Percentiles rank a stretch among this genome's conserved stretches.
phyloP scores from a whole-genome alignment of 2,329 filamentous ascomycete genomes.

The Scleromitrula shiraiana region DNA sequence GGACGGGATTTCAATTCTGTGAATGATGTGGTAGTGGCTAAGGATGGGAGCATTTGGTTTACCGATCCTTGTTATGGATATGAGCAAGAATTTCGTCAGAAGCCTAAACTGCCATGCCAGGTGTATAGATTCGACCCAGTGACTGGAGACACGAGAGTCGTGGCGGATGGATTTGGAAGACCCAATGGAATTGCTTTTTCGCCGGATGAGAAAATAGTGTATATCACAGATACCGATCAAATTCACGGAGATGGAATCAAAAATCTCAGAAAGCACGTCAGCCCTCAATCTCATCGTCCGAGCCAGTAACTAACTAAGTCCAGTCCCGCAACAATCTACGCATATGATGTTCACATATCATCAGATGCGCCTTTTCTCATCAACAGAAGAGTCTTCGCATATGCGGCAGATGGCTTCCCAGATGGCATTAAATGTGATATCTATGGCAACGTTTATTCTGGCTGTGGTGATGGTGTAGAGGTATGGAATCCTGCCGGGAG shows the following conservation, averaged over 20 bases:
- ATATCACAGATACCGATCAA: slow-evolving; percentile 48
- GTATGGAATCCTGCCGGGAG: slow-evolving; percentile 43
- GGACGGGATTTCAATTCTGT: slow-evolving; percentile 51
- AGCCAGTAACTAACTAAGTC: not conserved
- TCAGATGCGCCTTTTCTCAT: slow-evolving; percentile 16
- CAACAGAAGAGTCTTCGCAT: slow-evolving; percentile 43
- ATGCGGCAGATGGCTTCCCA: slow-evolving; percentile 43
- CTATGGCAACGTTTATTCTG: slow-evolving; percentile 47
- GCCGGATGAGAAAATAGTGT: slow-evolving; percentile 42
- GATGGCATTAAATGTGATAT: slow-evolving; percentile 51
- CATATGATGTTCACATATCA: slow-evolving; percentile 16
- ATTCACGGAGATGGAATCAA: slow-evolving; percentile 22
- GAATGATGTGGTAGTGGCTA: slow-evolving; percentile 48
- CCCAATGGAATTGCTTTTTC: slow-evolving; percentile 53
- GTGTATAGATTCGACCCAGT: slow-evolving; percentile 47
- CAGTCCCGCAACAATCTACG: slow-evolving; percentile 14
- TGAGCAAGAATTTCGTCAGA: slow-evolving; percentile 48
- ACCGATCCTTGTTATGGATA: slow-evolving; percentile 54
- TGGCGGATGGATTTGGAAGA: slow-evolving; percentile 48
- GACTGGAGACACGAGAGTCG: slow-evolving; percentile 44
- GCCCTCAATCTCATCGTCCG: not conserved
- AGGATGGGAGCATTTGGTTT: slow-evolving; percentile 54
- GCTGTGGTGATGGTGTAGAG: slow-evolving; percentile 46
- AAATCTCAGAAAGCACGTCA: slow-evolving; percentile 10
- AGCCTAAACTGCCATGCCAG: slow-evolving; percentile 46